phyloP scores from a whole-genome alignment of 192 early-diverging fungal genomes.

The Mortierella alpina region DNA sequence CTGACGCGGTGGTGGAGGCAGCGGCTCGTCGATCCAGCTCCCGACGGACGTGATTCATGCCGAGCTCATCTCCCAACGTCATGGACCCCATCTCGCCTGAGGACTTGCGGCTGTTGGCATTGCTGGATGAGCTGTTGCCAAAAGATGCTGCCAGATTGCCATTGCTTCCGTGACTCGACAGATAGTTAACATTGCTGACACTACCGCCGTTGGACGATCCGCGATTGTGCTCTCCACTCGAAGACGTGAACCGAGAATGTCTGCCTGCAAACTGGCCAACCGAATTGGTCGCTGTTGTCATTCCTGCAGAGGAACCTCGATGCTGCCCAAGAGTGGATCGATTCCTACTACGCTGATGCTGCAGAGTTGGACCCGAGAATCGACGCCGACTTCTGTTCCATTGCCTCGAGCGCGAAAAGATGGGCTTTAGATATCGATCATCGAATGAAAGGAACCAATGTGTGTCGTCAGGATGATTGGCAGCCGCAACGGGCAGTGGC shows the following conservation, averaged over 20 bases:
- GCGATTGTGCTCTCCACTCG: conserved; percentile 15
- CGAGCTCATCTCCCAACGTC: conserved; percentile 46
- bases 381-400: conserved; percentile 41
- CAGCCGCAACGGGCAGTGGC: conserved; percentile 27
- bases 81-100: conserved; percentile 31
- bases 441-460: conserved; percentile 92
- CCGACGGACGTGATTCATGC: conserved; percentile 47
- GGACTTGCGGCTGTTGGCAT: conserved; percentile 17
- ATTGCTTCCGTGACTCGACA: conserved; percentile 31
- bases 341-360: conserved; percentile 24
- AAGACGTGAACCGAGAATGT: conserved; percentile 34
- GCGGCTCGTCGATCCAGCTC: conserved; percentile 44
- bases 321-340: neutral
- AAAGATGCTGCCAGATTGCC: conserved; percentile 19
- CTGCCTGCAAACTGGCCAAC: conserved; percentile 15
- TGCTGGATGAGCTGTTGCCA: neutral
- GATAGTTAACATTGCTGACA: conserved; percentile 5
- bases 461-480: conserved; percentile 57
- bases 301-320: conserved; percentile 18
- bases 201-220: too few species aligned
- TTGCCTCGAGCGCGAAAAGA: conserved; percentile 68
- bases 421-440: conserved; percentile 81
- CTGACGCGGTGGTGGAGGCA: neutral
- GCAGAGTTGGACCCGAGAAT: conserved; percentile 40
- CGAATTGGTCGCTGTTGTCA: conserved; percentile 39